Evolutionary conservation across 805 yeast genomes (phyloP), one percentile per base, ranked within the genome.

Genomic region (Diddensiella santjacobensis): DNA sequence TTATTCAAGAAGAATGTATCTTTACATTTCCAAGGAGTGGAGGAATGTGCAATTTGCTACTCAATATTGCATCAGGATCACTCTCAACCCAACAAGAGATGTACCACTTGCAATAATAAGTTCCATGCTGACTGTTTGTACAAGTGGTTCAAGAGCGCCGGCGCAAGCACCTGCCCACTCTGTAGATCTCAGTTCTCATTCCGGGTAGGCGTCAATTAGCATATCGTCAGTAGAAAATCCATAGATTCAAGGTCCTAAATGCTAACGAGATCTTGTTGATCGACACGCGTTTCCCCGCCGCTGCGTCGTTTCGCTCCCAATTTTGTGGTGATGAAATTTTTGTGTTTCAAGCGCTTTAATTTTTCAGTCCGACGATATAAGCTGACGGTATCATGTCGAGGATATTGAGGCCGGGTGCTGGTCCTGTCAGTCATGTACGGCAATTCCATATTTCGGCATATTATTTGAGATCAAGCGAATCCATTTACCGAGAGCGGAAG

Each of bases 1-100:
- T 71, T 83, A 30, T 81, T 84, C 65, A 79, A 78, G 59, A 80
- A 79, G 57, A 87, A 91, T 59, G 89, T 88, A 45, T 77, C 80
- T 47, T 73, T 86, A 58, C 95, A 90, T 62, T 90, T 95, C 65
- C 85, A 90, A 5, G 96, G 96, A 0, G 89, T 87, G 55, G 96
- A 88, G 60, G 98, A 91, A 51, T 93, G 99, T 75, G 96, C 98
- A 2, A 89, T 93, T 57, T 93, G 99, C 65, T 93, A 93, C 65
- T 85, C 96, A 13, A 84, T 91, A 48, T 70, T 93, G 54, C 96
- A 90, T 62, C 89, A 85, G 53, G 96, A 89, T 60, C 87, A 86
- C 59, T 84, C 96, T 4, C 74, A 93, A 49, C 99, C 99, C 4
- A 80, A 88, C 43, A 90, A 88, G 67, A 76, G 76, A 2, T 93